Evolutionary conservation across 768 basidiomycete species (phyloP).

Genomic region (Cubamyces sp.): DNA sequence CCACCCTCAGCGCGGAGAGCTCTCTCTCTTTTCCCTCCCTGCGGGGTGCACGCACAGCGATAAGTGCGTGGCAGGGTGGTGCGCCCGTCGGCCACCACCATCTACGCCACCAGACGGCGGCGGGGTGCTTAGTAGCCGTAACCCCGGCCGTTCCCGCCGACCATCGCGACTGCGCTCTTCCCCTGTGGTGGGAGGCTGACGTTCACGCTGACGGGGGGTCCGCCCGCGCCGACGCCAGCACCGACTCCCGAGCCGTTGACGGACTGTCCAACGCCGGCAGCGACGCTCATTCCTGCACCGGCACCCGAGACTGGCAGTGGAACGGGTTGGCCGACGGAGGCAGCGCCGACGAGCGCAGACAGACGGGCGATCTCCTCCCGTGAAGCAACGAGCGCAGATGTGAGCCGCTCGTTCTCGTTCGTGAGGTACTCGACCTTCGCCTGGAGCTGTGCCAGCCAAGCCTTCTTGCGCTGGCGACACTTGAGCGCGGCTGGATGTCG

Average conservation of each 20-base stretch:
- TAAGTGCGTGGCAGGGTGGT: neutral
- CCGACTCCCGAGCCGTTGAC: constrained; percentile 32
- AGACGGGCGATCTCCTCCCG: constrained; percentile 92
- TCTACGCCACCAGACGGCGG: neutral
- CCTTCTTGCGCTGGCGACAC: constrained; percentile 98
- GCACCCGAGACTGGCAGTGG: constrained; percentile 16
- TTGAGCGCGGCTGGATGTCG: constrained; percentile 82
- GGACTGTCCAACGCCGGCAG: constrained; percentile 27
- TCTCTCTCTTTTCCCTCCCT: neutral
- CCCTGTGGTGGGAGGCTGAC: constrained; percentile 41
- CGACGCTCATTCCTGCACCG: constrained; percentile 37
- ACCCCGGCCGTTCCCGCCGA: constrained; percentile 39
- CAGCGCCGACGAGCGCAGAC: constrained; percentile 69
- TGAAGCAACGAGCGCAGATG: constrained; percentile 81
- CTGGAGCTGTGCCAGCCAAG: constrained; percentile 92
- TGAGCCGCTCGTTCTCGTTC: constrained; percentile 95
- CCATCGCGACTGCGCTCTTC: constrained; percentile 40
- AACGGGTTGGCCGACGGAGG: constrained; percentile 49
- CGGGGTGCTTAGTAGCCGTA: constrained; percentile 42
- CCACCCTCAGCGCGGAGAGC: constrained; percentile 14
- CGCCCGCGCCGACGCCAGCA: constrained; percentile 30
- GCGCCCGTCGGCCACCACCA: neutral
- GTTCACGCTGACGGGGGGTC: constrained; percentile 45
- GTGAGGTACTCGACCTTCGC: constrained; percentile 89
- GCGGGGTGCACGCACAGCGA: neutral